Evolutionary conservation across 2,329 filamentous ascomycete genomes (phyloP).

Genomic region (Colletotrichum tropicicola): DNA sequence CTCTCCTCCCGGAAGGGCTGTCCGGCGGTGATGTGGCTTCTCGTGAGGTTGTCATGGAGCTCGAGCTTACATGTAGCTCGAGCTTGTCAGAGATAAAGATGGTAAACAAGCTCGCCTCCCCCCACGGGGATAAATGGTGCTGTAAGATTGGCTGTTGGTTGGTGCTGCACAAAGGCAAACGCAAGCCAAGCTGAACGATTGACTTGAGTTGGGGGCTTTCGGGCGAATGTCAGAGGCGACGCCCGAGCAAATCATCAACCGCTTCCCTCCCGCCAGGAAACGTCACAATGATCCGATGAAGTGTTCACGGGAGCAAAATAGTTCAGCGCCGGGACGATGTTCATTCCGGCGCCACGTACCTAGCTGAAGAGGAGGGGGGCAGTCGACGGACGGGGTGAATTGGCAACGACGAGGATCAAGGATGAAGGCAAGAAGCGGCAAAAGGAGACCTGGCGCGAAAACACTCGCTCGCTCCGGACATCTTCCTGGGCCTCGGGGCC

Average conservation of each 20-base stretch:
- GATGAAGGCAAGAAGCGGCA: not conserved
- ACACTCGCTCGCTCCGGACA: not conserved
- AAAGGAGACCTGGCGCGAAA: not conserved
- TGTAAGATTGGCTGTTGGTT: not conserved
- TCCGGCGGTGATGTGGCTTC: too few species aligned
- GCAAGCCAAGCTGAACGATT: not conserved
- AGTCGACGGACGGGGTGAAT: not conserved
- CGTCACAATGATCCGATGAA: slow-evolving; percentile 3
- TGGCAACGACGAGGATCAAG: slow-evolving; percentile 5
- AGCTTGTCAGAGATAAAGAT: not conserved
- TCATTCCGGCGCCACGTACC: not conserved
- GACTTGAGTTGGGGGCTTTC: not conserved
- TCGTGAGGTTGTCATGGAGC: not conserved
- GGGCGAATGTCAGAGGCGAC: not conserved
- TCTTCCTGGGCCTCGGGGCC: not conserved
- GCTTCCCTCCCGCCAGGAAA: not conserved
- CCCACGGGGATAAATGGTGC: not conserved
- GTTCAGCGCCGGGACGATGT: not conserved
- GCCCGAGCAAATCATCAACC: not conserved
- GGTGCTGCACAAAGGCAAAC: not conserved
- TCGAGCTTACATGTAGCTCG: not conserved
- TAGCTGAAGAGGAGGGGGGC: not conserved
- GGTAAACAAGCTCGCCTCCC: not conserved
- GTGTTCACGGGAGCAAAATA: not conserved
- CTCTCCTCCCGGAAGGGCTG: too few species aligned